Evolutionary conservation across 805 yeast species (phyloP), one percentile per base, ranked within the genome.

Genomic region (Ogataea dorogensis): DNA sequence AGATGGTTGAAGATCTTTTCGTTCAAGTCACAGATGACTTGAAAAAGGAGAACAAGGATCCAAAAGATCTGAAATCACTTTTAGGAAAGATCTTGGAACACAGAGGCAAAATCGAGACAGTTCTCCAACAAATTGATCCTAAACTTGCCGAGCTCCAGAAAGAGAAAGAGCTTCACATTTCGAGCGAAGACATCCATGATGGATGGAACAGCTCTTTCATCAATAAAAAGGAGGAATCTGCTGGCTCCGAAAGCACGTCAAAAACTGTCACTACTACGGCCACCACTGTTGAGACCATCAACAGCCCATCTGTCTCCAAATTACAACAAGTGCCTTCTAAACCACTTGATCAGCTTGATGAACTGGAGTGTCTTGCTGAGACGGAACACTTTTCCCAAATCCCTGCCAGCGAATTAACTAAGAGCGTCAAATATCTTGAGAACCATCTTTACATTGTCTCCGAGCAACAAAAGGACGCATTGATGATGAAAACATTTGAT

Each of bases 401-500:
- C 17, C 63, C 77, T 1, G 46, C 59, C 3, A 63, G 65, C 13
- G 70, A 81, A 30, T 66, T 76, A 27, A 52, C 61, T n/a, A 58
- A 63, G 36, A 68, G 81, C 49, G 71, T 78, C 44, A 64, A 62
- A 33, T 79, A 66, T 59, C 64, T 84, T 46, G 64, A 70, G 28
- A 57, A 55, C 57, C 86, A 81, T 59, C 76, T 85, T 24, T 68
- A 73, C 40, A 85, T 93, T 39, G 77, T 89, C 32, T 77, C 77
- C 4, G 87, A 82, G 46, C 79, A 80, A 43, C 97, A 93, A 57
- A 87, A 89, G 55, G 98, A 93, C 59, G 86, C 95, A 0, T 74
- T 93, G 41, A 69, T 89, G 56, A 89, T 91, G 96, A 81, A 81
- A 14, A 94, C 97, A 0, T 93, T 93, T 59, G 95, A 91, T 52